Conservation (phyloP, 2,329 filamentous ascomycete species). For the Fusarium goolgardi region DNA sequence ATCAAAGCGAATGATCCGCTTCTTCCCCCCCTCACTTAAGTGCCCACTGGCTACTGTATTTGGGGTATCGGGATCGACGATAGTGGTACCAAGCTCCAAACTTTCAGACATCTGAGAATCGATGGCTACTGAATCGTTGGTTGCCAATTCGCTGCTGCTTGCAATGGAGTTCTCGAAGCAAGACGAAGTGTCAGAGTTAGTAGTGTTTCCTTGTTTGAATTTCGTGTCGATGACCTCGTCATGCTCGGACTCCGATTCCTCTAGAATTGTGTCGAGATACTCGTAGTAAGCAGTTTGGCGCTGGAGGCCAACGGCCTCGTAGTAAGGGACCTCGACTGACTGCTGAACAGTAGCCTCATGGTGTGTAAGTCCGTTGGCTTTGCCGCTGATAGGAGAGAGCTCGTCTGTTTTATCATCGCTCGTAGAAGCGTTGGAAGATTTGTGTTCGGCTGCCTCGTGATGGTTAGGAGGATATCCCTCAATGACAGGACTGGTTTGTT, state of each 20-base stretch:
- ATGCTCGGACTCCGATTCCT: background rate
- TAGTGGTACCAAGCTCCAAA: background rate
- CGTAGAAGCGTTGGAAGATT: background rate
- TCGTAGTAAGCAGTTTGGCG: background rate
- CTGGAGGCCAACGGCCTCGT: background rate
- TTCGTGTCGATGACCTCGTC: background rate
- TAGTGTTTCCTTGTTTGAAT: background rate
- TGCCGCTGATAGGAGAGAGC: background rate
- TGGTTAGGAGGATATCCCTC: background rate
- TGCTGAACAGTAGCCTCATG: background rate
- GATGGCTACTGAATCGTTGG: background rate
- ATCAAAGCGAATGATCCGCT: conserved; percentile 11
- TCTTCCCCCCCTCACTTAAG: background rate
- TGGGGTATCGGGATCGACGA: background rate
- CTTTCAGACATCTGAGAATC: background rate
- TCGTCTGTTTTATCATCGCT: background rate
- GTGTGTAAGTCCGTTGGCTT: background rate
- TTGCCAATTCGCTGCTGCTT: background rate
- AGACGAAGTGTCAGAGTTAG: background rate
- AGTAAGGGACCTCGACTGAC: background rate
- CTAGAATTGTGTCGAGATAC: background rate
- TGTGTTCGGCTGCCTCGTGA: background rate
- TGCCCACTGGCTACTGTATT: background rate
- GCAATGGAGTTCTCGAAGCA: background rate
- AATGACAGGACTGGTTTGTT: background rate